Conservation (phyloP, 2,329 filamentous ascomycete genomes). For the Hirsutella thompsonii region DNA sequence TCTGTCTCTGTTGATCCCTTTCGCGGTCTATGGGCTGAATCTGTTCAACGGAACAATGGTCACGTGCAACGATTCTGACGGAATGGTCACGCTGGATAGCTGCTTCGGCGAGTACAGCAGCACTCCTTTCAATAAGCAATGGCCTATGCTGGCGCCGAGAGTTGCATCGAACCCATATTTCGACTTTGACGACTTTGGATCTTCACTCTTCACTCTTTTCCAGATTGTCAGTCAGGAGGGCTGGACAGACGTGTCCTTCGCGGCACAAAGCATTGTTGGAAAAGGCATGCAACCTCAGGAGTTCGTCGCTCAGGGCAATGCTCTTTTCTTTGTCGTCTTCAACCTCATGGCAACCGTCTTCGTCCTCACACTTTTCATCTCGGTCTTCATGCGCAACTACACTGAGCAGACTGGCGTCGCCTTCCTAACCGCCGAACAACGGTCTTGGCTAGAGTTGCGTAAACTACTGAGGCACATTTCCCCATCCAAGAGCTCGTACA, state of each 20-base stretch:
- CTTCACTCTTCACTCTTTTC: slow-evolving; percentile 89
- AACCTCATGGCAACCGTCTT: slow-evolving; percentile 95
- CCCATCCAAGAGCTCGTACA: slow-evolving; percentile 82
- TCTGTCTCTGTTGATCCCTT: slow-evolving; percentile 84
- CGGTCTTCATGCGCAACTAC: slow-evolving; percentile 99
- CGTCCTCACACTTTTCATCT: slow-evolving; percentile 92
- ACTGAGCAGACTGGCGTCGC: slow-evolving; percentile 97
- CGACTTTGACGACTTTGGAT: slow-evolving; percentile 90
- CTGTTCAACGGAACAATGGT: slow-evolving; percentile 77
- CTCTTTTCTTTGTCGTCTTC: slow-evolving; percentile 89
- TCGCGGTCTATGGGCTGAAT: slow-evolving; percentile 91
- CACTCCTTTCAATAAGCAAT: slow-evolving; percentile 58
- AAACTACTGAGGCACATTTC: slow-evolving; percentile 88
- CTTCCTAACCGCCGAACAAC: slow-evolving; percentile 87
- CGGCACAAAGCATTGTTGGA: slow-evolving; percentile 70
- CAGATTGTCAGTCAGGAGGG: slow-evolving; percentile 98
- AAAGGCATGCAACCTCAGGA: slow-evolving; percentile 58
- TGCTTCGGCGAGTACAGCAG: slow-evolving; percentile 78
- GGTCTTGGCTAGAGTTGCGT: slow-evolving; percentile 89
- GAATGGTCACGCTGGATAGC: slow-evolving; percentile 47
- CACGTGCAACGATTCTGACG: slow-evolving; percentile 56
- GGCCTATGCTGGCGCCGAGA: slow-evolving; percentile 74
- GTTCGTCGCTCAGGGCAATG: slow-evolving; percentile 67
- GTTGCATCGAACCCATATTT: slow-evolving; percentile 72
- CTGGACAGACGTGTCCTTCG: slow-evolving; percentile 88